These are phyloP conservation scores for Tylopilus sp. DNA, from an alignment of 1,284 basidiomycete species.

Conservation along the genomic window DNA sequence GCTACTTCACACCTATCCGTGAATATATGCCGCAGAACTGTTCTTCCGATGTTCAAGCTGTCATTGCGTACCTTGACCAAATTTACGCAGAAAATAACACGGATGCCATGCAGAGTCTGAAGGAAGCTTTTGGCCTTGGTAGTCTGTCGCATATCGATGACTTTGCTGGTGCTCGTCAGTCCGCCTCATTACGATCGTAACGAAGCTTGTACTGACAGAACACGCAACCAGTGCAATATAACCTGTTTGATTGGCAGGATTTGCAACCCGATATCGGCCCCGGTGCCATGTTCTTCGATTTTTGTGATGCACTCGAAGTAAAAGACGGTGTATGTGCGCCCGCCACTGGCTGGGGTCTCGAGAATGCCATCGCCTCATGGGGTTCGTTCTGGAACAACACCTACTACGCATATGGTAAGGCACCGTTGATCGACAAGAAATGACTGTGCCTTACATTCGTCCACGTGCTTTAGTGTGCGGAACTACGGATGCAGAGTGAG, in stretches of 20 bases:
- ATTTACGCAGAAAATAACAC: constrained; percentile 43
- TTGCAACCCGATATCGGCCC: constrained; percentile 40
- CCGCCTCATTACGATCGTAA: not conserved
- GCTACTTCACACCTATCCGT: constrained; percentile 69
- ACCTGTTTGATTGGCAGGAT: constrained; percentile 48
- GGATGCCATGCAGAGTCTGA: constrained; percentile 49
- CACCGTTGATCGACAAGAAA: not conserved
- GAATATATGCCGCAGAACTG: constrained; percentile 72
- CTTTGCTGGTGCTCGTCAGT: constrained; percentile 53
- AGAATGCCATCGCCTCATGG: constrained; percentile 63
- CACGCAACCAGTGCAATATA: constrained; percentile 49
- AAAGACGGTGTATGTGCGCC: constrained; percentile 58
- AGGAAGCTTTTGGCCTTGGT: constrained; percentile 58
- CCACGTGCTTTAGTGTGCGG: constrained; percentile 38
- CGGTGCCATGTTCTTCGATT: constrained; percentile 52
- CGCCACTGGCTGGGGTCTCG: constrained; percentile 59
- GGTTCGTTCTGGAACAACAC: constrained; percentile 48
- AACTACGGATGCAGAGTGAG: constrained; percentile 39
- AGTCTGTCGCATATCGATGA: constrained; percentile 61
- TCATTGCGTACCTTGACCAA: constrained; percentile 60
- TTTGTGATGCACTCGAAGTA: constrained; percentile 74
- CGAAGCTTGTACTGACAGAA: not conserved
- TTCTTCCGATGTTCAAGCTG: constrained; percentile 67
- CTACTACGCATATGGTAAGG: constrained; percentile 39
- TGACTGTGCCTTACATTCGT: not conserved